Base-by-base conservation (phyloP, 2,329 filamentous ascomycete genomes). In the Aschersonia sp. region DNA sequence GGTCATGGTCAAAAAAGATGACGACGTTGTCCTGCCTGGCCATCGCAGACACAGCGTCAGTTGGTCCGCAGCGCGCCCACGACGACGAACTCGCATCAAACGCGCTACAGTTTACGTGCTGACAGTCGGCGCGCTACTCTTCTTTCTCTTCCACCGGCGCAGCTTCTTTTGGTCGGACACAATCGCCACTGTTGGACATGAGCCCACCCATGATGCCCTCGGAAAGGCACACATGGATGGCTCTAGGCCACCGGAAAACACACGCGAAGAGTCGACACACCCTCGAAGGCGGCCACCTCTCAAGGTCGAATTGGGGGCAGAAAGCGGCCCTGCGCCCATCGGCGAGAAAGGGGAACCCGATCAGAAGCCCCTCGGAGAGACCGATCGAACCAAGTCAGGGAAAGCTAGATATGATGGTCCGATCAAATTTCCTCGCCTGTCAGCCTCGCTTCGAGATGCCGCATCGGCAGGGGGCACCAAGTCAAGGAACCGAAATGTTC, bases 361-460 rank as follows among this genome's bases (percentile, higher is more conserved):
- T 20, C 20, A 20, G 20, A 20, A 20, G 20, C 20, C 20, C 20
- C 20, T 20, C 20, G 20, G 20, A 20, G 20, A 20, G 20, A 20
- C 20, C 20, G 20, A 20, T 20, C 20, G 20, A 20, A 20, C 9
- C 38, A 47, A 40, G n/a, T 30, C 30, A 9, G 43, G 9, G 31
- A 29, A 12, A 29, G 4, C 50, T n/a, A 47, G 43, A 46, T 91
- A 83, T 61, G 77, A 82, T 52, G 89, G 86, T 1, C 76, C 76
- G 2, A 72, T 94, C 54, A 78, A 71, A 55, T 89, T 87, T 59
- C 76, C 75, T 55, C 64, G 76, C 9, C 73, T 96, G 42, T 77
- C 75, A 1, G 58, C 63, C 20, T 80, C 82, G 3, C 67, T 95
- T 41, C 75, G 80, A 42, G 72, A 69, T 9, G 77, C 83, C 43